Conservation (phyloP, 1,139 yeast species). For the Pichia sp. region DNA sequence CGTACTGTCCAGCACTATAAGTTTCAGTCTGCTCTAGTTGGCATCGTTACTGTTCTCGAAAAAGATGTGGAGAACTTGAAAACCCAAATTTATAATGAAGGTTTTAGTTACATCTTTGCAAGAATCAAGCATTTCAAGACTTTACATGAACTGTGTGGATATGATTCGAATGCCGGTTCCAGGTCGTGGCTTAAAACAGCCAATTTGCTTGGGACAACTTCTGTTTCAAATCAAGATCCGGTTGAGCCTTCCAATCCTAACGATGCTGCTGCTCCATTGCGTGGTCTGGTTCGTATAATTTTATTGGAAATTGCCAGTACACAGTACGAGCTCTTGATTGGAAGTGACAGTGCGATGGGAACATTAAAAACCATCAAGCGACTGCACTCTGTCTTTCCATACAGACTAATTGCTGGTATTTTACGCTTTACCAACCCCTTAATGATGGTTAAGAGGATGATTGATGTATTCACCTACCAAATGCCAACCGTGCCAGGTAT, state of each 20-base stretch:
- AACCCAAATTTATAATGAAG: constrained; percentile 38
- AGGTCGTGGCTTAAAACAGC: constrained; percentile 8
- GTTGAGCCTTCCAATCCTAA: background rate
- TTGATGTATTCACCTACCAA: constrained; percentile 76
- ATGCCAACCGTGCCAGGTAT: constrained; percentile 45
- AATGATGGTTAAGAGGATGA: constrained; percentile 68
- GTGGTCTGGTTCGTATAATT: constrained; percentile 73
- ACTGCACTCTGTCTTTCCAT: constrained; percentile 74
- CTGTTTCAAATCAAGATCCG: background rate
- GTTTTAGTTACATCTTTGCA: constrained; percentile 44
- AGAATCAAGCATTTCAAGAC: constrained; percentile 56
- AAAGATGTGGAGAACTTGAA: constrained; percentile 53
- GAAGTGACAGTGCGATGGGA: constrained; percentile 75
- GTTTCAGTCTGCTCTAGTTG: constrained; percentile 65
- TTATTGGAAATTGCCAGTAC: constrained; percentile 81
- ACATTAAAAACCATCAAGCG: constrained; percentile 62
- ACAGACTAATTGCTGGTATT: constrained; percentile 67
- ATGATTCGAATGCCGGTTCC: constrained; percentile 2
- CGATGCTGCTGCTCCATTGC: constrained; percentile 50
- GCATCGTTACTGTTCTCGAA: constrained; percentile 44
- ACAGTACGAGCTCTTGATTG: constrained; percentile 70
- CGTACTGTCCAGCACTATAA: constrained; percentile 62
- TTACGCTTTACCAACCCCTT: constrained; percentile 81
- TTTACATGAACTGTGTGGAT: constrained; percentile 46
- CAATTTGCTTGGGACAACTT: background rate